A percentile compares a stretch with the other conserved stretches of the same genome.
These are phyloP conservation scores for Kitagawia praeruptora DNA, from an alignment of 129 eudicot genomes.

Conservation along the genomic window DNA sequence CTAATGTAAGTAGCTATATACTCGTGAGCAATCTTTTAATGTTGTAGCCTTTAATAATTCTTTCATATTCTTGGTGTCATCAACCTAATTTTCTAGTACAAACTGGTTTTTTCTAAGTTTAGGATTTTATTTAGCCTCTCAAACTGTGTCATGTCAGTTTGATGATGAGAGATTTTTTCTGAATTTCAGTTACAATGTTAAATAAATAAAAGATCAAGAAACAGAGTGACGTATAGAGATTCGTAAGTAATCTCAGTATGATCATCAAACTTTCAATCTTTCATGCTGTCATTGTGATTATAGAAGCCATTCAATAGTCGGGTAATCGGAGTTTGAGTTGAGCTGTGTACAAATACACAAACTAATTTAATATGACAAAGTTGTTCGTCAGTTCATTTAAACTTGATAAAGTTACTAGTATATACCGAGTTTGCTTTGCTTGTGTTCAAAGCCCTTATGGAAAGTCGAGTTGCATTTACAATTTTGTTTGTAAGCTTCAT, in stretches of 20 bases:
- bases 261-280: background rate
- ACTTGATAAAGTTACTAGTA: no score
- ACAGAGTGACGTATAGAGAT: background rate
- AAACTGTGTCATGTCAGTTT: background rate
- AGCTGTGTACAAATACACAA: background rate
- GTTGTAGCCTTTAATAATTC: conserved; percentile 14
- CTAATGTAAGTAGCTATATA: conserved; percentile 26
- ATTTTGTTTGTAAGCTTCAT: background rate
- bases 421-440: background rate
- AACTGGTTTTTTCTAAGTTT: background rate
- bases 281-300: background rate
- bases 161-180: background rate
- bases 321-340: background rate
- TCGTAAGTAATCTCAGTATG: no score
- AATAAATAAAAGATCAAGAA: background rate
- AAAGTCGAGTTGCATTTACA: background rate
- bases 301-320: background rate
- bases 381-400: background rate
- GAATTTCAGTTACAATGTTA: background rate
- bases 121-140: background rate
- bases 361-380: background rate
- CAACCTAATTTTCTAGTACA: conserved; percentile 31
- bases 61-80: conserved; percentile 49
- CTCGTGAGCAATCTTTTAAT: conserved; percentile 49
- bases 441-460: background rate